Base-by-base conservation (phyloP, 352 stramenopile genomes). In the Pythium coloratum region DNA sequence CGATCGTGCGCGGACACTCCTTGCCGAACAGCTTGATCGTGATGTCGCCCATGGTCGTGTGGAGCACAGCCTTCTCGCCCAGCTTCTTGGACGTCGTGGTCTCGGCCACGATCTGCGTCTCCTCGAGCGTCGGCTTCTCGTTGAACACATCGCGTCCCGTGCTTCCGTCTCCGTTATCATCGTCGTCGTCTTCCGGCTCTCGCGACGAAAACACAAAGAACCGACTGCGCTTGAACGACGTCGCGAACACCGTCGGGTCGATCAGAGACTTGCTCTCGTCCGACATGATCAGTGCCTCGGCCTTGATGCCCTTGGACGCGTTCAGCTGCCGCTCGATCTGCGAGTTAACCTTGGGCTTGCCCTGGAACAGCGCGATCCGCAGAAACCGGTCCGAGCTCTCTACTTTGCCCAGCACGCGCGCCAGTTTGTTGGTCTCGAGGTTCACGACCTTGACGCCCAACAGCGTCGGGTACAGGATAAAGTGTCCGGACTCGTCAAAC, bases 1-100 rank as follows among this genome's bases (percentile, higher is more conserved):
- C 95, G 36, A 99, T 89, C 3, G 96, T 99, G 67, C 87, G 88
- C 2, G 91, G 93, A 61, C 92, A 97, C 71, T 99, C 95, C 58
- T 98, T 95, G 18, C 81, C 73, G 71, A 99, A 99, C 14, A 99
- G 77, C 67, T 98, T 97, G 59, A 99, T 88, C 38, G 92, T 91
- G 72, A 99, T 98, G 72, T 99, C 98, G 12, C 98, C 98, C 88
- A 99, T 97, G 9, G 96, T 99, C 28, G 98, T 99, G 62, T 99
- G 96, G 18, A 99, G 62, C 20, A 99, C 91, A 13, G 89, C 90
- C 73, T 92, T 81, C 38, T 95, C 77, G 44, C 83, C 79, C 42
- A 88, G 64, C 5, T 86, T 74, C 60, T 93, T 89, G 26, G 76
- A 58, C 1, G 71, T 68, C 14, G 75, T 82, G n/a, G 94, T 84